Evolutionary conservation across 2,329 filamentous ascomycete species (phyloP).

Genomic region (Ophiostoma piceae): DNA sequence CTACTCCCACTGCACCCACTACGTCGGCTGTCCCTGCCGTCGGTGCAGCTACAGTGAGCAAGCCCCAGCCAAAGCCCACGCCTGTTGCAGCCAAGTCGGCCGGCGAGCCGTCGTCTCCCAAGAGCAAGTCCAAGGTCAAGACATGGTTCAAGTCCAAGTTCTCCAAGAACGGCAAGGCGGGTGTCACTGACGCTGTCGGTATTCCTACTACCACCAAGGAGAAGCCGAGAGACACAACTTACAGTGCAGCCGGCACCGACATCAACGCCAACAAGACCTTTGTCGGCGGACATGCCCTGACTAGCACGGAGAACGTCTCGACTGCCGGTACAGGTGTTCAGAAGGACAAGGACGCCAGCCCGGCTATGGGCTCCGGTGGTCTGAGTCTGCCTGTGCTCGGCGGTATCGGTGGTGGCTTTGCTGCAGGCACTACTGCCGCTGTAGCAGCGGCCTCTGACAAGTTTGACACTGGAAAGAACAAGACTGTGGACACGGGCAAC

Average conservation of each 20-base stretch:
- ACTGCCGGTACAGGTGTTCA: not conserved
- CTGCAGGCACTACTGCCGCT: constrained; percentile 9
- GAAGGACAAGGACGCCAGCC: not conserved
- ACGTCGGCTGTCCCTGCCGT: not conserved
- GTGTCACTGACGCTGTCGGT: constrained; percentile 21
- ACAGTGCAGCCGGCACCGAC: constrained; percentile 5
- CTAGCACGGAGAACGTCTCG: constrained; percentile 26
- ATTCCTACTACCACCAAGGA: not conserved
- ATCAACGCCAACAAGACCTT: constrained; percentile 31
- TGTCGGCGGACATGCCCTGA: constrained; percentile 41
- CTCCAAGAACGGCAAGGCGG: constrained; percentile 33
- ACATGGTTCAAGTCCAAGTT: constrained; percentile 44
- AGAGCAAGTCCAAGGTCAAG: constrained; percentile 35
- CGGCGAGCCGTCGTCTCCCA: constrained; percentile 21
- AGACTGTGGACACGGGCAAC: too few species aligned
- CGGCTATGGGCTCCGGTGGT: constrained; percentile 12
- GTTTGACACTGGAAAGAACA: not conserved
- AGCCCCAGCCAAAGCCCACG: not conserved
- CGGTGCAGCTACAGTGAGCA: not conserved
- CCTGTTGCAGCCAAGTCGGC: constrained; percentile 11
- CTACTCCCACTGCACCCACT: not conserved
- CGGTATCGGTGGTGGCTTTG: constrained; percentile 31
- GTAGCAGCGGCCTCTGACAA: not conserved
- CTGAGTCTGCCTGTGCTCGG: constrained; percentile 23
- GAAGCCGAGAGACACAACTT: not conserved